phyloP scores from a whole-genome alignment of 306 rosid genomes.

The Medicago arabica region DNA sequence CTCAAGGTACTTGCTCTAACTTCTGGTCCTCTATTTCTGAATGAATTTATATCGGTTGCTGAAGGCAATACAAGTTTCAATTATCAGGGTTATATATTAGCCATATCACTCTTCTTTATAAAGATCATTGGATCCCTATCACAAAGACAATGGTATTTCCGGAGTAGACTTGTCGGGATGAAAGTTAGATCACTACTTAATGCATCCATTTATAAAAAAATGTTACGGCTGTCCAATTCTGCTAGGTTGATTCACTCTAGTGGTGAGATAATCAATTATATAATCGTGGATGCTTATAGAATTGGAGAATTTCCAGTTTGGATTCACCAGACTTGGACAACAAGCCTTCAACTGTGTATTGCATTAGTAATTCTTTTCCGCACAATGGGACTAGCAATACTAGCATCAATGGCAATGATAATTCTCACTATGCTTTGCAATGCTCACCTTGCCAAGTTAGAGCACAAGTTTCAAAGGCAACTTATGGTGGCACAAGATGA shows the following conservation, averaged over 20 bases:
- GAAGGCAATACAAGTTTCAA: constrained; percentile 65
- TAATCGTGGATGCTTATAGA: not conserved
- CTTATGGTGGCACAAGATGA: not conserved
- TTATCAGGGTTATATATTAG: not conserved
- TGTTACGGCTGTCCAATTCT: not conserved
- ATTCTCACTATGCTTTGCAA: constrained; percentile 43
- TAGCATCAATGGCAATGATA: constrained; percentile 69
- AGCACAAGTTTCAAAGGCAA: not conserved
- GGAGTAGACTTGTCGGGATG: constrained; percentile 62
- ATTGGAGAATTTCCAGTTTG: constrained; percentile 43
- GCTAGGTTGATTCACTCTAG: not conserved
- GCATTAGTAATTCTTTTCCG: constrained; percentile 58
- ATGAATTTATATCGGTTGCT: constrained; percentile 71
- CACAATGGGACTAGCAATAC: constrained; percentile 71
- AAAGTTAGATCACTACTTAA: constrained; percentile 65
- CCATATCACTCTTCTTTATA: not conserved
- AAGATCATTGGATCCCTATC: not conserved
- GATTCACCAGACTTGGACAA: constrained; percentile 83
- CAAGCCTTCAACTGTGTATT: constrained; percentile 64
- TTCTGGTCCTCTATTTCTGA: constrained; percentile 73
- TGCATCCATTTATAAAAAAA: constrained; percentile 70
- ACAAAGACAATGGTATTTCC: constrained; percentile 78
- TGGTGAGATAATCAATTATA: not conserved
- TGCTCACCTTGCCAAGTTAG: not conserved
- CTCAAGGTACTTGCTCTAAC: constrained; percentile 43